Base-by-base conservation (phyloP, 2,329 filamentous ascomycete genomes). In the Madurella fahalii region DNA sequence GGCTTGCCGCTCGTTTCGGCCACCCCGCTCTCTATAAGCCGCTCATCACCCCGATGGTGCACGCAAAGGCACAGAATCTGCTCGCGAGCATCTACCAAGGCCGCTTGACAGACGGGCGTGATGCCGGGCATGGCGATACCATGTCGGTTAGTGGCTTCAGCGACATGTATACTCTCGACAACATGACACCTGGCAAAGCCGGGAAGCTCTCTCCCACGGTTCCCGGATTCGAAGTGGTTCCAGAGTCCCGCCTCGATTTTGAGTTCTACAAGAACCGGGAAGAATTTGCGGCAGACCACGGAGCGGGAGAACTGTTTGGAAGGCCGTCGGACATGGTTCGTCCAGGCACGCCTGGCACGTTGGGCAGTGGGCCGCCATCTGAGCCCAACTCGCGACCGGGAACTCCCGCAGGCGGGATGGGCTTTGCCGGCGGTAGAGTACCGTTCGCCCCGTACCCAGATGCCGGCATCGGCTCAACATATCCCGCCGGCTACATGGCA, bases 41-140 rank as follows among this genome's bases (percentile, higher is more conserved):
- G 3, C 79, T 97, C 17, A 92, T 93, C 63, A 95, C 91, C 0
- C 93, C 93, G 2, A 96, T 97, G 92, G 93, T 97, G 3, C 87
- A 95, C 64, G 87, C 90, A 51, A 95, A 89, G 71, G 90, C 90
- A 2, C 89, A 94, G 65, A 91, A 94, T 56, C 80, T 94, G 40
- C 79, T 99, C 9, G 86, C 87, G n/a, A 83, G 88, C 42, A 80
- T 99, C 47, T 96, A 96, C 69, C 85, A 85, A 20, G 93, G 92
- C 11, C 86, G 93, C 4, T 73, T 95, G 20, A 80, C 78, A 2
- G 86, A 90, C 53, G 81, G 83, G 1, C 79, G 84, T 30, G 81
- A 83, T 25, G 78, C 77, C n/a, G 51, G 49, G 16, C 75, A 79
- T 0, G 75, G 78, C 53, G 79, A 85, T 49, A 71, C 77, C 25